phyloP scores from a whole-genome alignment of 768 basidiomycete species.

The Lentinula detonsa region DNA sequence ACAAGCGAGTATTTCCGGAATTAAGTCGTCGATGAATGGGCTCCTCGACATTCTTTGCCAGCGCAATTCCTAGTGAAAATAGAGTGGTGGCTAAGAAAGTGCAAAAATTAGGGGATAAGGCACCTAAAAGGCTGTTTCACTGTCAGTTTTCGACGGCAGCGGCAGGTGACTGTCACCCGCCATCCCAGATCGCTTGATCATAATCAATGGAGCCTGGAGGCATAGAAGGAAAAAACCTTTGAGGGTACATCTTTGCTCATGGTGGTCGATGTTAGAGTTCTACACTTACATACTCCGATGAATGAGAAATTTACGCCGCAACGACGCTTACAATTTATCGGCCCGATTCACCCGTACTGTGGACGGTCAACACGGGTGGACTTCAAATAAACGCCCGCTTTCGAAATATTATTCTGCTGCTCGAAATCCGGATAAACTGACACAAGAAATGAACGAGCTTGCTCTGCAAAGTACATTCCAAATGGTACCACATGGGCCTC shows the following conservation, averaged over 20 bases:
- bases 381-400: no score
- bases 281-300: neutral
- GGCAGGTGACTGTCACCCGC: neutral
- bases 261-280: neutral
- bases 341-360: neutral
- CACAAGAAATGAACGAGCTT: no score
- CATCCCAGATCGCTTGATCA: neutral
- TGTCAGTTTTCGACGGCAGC: neutral
- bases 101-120: neutral
- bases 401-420: no score
- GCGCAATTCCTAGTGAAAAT: neutral
- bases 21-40: constrained; percentile 32
- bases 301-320: neutral
- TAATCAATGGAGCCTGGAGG: neutral
- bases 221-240: neutral
- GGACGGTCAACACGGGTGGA: no score
- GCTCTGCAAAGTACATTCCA: no score
- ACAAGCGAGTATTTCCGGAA: constrained; percentile 42
- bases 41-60: neutral
- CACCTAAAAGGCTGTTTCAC: neutral
- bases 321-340: neutral
- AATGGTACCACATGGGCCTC: no score
- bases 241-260: neutral
- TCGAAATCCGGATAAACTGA: no score
- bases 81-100: neutral